Evolutionary conservation across 1,284 basidiomycete genomes (phyloP), one percentile per base, ranked within the genome.

Genomic region (Tilletia indica): DNA sequence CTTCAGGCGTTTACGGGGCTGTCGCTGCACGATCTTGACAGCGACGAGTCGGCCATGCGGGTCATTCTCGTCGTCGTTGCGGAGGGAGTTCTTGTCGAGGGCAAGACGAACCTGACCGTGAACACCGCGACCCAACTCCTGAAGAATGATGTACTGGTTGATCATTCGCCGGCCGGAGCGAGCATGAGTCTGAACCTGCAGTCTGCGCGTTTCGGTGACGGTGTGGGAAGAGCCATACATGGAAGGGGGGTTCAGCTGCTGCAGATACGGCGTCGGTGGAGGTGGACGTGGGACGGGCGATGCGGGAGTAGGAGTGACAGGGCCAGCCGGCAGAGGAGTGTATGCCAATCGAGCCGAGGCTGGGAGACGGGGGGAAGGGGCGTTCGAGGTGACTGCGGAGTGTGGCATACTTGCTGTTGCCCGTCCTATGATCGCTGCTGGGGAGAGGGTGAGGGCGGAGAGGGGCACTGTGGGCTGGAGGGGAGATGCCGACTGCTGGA

Each of bases 131-230:
- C 83, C 82, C 1, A 84, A 76, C 69, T 84, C 82, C 19, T 74
- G 75, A 49, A 81, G 80, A 86, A 84, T 82, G 69, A 83, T 74
- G 69, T 84, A 84, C 72, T 84, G 79, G 45, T 84, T 84, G 70
- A 84, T 77, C 82, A 84, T 84, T 25, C 82, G 76, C 34, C 76
- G 74, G n/a, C 81, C 79, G 70, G 76, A 81, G 36, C 76, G 73
- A 39, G 39, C 67, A 47, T 83, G 82, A 0, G 81, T 81, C 51
- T 81, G 75, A 16, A 83, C 76, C 66, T 79, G 76, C 42, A 83
- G 78, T 19, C 73, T 76, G 25, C 75, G 66, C 0, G 82, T 83
- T 71, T 83, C 81, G 49, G 61, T 39, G 34, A 64, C 61, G 34
- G 9, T 64, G 61, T 64, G 61, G 34, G 51, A 45, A 45, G 25